phyloP scores from a whole-genome alignment of 2,329 filamentous ascomycete species.

The Ophiobolus disseminans region DNA sequence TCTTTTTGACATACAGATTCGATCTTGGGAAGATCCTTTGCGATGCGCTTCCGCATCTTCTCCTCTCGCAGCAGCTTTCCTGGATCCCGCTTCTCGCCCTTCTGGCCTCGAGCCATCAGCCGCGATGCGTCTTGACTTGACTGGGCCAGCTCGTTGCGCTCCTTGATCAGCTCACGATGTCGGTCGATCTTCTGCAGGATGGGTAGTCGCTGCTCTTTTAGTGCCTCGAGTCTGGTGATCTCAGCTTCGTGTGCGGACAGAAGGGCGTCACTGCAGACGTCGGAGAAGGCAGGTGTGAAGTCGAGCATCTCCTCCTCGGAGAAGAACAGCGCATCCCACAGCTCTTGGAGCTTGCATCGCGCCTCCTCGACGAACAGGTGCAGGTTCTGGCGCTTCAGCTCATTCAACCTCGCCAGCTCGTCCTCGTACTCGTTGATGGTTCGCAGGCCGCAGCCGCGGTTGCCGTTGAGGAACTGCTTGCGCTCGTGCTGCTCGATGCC shows the following conservation, averaged over 20 bases:
- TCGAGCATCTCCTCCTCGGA: slow-evolving; percentile 99
- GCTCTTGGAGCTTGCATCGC: slow-evolving; percentile 84
- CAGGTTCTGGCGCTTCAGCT: slow-evolving; percentile 93
- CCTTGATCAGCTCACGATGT: slow-evolving; percentile 81
- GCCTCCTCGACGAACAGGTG: slow-evolving; percentile 97
- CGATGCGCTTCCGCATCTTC: slow-evolving; percentile 97
- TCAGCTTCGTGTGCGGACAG: slow-evolving; percentile 95
- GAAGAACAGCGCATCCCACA: slow-evolving; percentile 94
- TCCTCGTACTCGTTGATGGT: slow-evolving; percentile 97
- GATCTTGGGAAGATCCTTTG: slow-evolving; percentile 94
- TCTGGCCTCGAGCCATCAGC: slow-evolving; percentile 87
- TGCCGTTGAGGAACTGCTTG: slow-evolving; percentile 83
- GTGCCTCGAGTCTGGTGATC: slow-evolving; percentile 77
- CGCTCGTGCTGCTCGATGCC: slow-evolving; percentile 82
- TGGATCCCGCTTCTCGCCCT: slow-evolving; percentile 92
- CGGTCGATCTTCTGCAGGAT: slow-evolving; percentile 82
- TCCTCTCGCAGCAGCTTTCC: slow-evolving; percentile 93
- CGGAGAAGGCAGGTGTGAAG: slow-evolving; percentile 95
- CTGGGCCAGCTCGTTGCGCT: slow-evolving; percentile 84
- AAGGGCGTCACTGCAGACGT: slow-evolving; percentile 95
- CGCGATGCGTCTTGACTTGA: slow-evolving; percentile 95
- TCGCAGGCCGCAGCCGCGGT: slow-evolving; percentile 87
- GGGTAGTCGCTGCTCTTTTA: slow-evolving; percentile 87
- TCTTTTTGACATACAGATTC: slow-evolving; percentile 60
- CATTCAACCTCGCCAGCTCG: slow-evolving; percentile 83